Evolutionary conservation across 306 rosid genomes (phyloP), one percentile per base, ranked within the genome.

Genomic region (Trichosanthes truncata): DNA sequence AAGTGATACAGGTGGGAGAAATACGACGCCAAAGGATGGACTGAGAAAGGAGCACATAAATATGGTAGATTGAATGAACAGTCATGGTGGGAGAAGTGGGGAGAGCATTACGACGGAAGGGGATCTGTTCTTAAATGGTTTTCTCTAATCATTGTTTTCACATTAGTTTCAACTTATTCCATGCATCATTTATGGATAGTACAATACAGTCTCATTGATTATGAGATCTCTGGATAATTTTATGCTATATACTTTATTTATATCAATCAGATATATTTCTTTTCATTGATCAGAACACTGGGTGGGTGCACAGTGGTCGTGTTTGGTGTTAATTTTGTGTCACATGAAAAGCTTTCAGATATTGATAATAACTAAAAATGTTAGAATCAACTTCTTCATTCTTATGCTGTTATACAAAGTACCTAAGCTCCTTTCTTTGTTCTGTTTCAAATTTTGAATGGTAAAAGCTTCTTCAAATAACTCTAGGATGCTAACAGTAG

Each of bases 21-120:
- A 84, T 95, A 87, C 76, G 98, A 95, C 67, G 97, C 97, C 33
- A 95, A 95, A 87, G 98, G 98, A 81, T 95, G 93, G 97, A 92
- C 97, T 8, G 98, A 95, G 91, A 95, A 95, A 82, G 97, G 96
- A 80, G 98, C 98, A 72, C 93, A 91, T 84, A 94, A 94, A 82
- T 94, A 93, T 74, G 98, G 98, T 85, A 91, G 97, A 85, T 90
- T 94, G 79, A 91, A 94, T 83, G 98, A 95, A 78, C 97, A 92
- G 78, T 95, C 98, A 38, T 95, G 98, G 97, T 95, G 98, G 98
- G 98, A 92, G 88, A 92, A 92, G 89, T 95, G 98, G 97, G 97
- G 98, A 82, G 98, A 95, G 90, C 85, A 95, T 85, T 95, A 91
- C 76, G 98, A 95, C 31, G 98, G 97, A 88, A 87, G 93, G 79